phyloP scores from a whole-genome alignment of 1,139 yeast species.

The Taphrina flavorubra region DNA sequence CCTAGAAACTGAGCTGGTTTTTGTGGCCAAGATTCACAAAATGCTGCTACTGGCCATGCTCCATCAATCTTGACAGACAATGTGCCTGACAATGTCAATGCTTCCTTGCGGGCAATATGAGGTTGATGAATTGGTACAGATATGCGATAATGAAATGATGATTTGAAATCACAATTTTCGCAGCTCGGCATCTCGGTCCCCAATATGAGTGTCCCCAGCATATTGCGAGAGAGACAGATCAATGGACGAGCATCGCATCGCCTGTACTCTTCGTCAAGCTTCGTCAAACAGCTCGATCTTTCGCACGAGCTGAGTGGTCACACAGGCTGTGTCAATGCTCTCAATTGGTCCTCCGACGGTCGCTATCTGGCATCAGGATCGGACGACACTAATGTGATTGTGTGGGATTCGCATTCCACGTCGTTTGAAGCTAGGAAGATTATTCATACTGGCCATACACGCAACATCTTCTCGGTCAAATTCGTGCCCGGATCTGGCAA shows the following conservation, averaged over 20 bases:
- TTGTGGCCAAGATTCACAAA: too few relatives aligned
- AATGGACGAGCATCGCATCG: constrained; percentile 7
- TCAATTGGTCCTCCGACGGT: constrained; percentile 46
- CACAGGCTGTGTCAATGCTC: constrained; percentile 45
- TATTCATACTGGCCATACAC: constrained; percentile 45
- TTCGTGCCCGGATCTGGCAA: constrained; percentile 46
- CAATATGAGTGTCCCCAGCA: constrained; percentile 6
- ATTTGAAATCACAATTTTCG: background rate
- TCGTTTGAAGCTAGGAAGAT: constrained; percentile 39
- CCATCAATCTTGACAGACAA: too few relatives aligned
- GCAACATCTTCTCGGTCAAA: constrained; percentile 45
- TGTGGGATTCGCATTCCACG: constrained; percentile 43
- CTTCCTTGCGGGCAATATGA: too few relatives aligned
- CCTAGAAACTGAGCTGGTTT: too few relatives aligned
- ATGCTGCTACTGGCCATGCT: too few relatives aligned
- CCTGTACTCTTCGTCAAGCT: constrained; percentile 7
- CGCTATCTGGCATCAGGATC: constrained; percentile 46
- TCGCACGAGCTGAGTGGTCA: constrained; percentile 32
- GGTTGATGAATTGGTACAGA: too few relatives aligned
- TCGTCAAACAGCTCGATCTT: constrained; percentile 22
- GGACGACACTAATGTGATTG: constrained; percentile 45
- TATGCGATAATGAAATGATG: background rate
- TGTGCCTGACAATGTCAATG: too few relatives aligned
- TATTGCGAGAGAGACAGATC: constrained; percentile 15
- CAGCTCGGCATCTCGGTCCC: background rate